Base-by-base conservation (phyloP, 2,329 filamentous ascomycete genomes). In the Claviceps sp. region DNA sequence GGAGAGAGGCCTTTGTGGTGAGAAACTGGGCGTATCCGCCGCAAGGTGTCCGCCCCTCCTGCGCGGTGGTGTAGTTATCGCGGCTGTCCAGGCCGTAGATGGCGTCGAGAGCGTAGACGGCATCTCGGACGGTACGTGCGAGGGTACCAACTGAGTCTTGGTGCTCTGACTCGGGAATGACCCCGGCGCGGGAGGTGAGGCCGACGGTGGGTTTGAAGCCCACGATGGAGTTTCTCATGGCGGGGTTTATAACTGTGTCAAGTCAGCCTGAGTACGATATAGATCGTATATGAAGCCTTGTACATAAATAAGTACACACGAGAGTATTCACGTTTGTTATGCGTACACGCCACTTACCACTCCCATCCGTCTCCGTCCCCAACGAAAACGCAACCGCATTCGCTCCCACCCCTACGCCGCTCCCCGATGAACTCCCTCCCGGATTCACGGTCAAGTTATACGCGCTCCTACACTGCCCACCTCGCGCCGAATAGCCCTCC, bases 161-260 rank as follows among this genome's bases (percentile, higher is more conserved):
- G 59, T 85, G 78, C 52, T 77, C 69, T 11, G 74, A 78, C 60
- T 85, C 82, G 0, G 85, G 86, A 38, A 89, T 74, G 30, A 83
- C 75, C 17, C 74, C 79, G 19, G 68, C 72, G 16, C 83, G 71
- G 8, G 84, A 87, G 0, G 83, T 87, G 49, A 87, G 65, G 0
- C 85, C 85, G 5, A 89, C 82, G 1, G 84, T 89, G 1, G 85
- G 84, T 66, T 89, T 89, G 63, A 89, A 77, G 3, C 85, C 85
- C 1, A 89, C 83, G 2, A 89, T 62, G 2, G 73, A 76, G 60
- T 85, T 87, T 4, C 82, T 71, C 62, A 84, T 77, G 1, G 85
- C 84, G 0, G 86, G 86, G 62, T 80, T 82, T 60, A 88, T 87
- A 16, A 89, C 74, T 70, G 7, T 17, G n/a, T 8, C 19, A 10